A percentile compares a stretch with the other conserved stretches of the same genome.
These are phyloP conservation scores for Termitomyces sp. DNA, from an alignment of 768 basidiomycete species.

Conservation along the genomic window DNA sequence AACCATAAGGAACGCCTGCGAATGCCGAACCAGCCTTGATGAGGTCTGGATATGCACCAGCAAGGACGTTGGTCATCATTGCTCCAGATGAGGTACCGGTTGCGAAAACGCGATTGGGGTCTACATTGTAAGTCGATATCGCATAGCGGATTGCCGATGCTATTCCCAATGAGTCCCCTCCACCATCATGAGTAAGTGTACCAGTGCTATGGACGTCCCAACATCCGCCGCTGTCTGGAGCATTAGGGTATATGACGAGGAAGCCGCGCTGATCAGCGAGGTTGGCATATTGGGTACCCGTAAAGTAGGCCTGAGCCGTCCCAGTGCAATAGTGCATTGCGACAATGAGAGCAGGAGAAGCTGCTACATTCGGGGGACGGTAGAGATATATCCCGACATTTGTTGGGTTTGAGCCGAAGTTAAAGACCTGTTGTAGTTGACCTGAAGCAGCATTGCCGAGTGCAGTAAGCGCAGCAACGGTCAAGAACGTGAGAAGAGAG, in stretches of 20 bases:
- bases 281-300: conserved; percentile 44
- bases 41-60: conserved; percentile 51
- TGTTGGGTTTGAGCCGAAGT: conserved; percentile 53
- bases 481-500: conserved; percentile 3
- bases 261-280: conserved; percentile 46
- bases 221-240: conserved; percentile 40
- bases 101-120: conserved; percentile 41
- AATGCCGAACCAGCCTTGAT: conserved; percentile 45
- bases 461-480: conserved; percentile 15
- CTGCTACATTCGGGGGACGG: conserved; percentile 31
- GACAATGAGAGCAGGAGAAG: conserved; percentile 43
- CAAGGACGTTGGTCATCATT: conserved; percentile 59
- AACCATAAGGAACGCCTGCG: conserved; percentile 52
- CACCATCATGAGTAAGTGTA: conserved; percentile 53
- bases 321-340: conserved; percentile 53
- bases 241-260: conserved; percentile 48
- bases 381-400: conserved; percentile 46
- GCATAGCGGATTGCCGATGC: conserved; percentile 43
- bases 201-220: conserved; percentile 49
- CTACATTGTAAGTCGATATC: conserved; percentile 42
- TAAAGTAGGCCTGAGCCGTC: conserved; percentile 49
- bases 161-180: conserved; percentile 52
- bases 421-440: conserved; percentile 36
- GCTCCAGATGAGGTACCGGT: conserved; percentile 51
- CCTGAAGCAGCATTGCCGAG: conserved; percentile 24